Conservation (phyloP, 768 basidiomycete genomes). For the Pleurotus sapidus region DNA sequence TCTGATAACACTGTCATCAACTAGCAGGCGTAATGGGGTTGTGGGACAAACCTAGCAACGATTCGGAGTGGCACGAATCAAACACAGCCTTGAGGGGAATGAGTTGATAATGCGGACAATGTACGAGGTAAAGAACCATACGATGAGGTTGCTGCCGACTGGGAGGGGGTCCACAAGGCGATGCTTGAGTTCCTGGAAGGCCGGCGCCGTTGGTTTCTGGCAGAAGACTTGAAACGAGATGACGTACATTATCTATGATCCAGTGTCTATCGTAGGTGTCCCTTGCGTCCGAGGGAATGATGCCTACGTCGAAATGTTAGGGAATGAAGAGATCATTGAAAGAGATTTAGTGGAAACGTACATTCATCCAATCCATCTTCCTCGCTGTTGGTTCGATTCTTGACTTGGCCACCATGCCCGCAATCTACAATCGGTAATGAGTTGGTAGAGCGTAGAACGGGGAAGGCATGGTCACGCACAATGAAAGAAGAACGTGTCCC, state of each 20-base stretch:
- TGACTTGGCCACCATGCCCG: constrained; percentile 46
- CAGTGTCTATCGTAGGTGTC: constrained; percentile 6
- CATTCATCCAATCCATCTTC: constrained; percentile 55
- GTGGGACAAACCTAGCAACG: constrained; percentile 29
- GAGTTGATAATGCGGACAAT: background rate
- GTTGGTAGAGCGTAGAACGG: background rate
- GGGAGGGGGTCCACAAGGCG: constrained; percentile 36
- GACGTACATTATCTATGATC: constrained; percentile 35
- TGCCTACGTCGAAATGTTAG: constrained; percentile 18
- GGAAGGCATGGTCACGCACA: constrained; percentile 12
- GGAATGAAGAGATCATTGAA: background rate
- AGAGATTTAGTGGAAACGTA: constrained; percentile 16
- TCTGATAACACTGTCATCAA: constrained; percentile 22
- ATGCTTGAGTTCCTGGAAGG: constrained; percentile 27
- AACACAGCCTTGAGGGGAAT: constrained; percentile 25
- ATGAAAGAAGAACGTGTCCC: constrained; percentile 37
- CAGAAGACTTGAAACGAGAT: background rate
- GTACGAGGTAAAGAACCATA: constrained; percentile 13
- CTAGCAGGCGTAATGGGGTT: background rate
- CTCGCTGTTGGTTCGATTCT: constrained; percentile 40
- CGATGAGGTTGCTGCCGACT: constrained; percentile 31
- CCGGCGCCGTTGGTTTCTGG: too few relatives aligned
- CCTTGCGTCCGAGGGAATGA: constrained; percentile 35
- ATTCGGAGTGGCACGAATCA: constrained; percentile 39
- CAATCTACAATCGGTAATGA: constrained; percentile 29